Evolutionary conservation across 2,329 filamentous ascomycete genomes (phyloP).

Genomic region (Cercospora sp.): DNA sequence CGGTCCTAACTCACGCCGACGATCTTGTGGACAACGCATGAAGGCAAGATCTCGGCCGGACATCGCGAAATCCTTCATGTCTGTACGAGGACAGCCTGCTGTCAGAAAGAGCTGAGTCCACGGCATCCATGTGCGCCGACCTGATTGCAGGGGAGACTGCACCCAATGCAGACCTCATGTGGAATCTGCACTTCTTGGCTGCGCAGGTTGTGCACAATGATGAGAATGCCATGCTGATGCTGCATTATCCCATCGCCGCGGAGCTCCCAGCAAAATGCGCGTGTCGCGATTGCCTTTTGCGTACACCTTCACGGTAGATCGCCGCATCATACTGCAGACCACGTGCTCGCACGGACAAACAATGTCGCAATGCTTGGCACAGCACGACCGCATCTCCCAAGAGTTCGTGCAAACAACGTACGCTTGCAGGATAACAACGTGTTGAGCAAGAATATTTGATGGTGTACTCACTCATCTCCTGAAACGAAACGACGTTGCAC

Average conservation of each 20-base stretch:
- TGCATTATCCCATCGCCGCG: not conserved
- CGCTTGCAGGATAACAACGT: not conserved
- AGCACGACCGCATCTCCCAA: not conserved
- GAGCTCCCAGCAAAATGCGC: not conserved
- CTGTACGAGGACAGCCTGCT: not conserved
- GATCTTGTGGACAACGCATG: not conserved
- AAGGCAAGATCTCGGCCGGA: not conserved
- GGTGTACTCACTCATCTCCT: not conserved
- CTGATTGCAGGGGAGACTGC: not conserved
- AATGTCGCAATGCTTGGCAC: not conserved
- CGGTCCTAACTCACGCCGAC: not conserved
- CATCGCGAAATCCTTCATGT: not conserved
- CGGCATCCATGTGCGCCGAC: not conserved
- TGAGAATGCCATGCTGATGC: not conserved
- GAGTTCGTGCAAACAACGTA: not conserved
- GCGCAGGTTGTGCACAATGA: not conserved
- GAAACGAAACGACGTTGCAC: not conserved
- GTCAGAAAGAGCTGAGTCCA: not conserved
- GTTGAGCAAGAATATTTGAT: not conserved
- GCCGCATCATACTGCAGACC: not conserved
- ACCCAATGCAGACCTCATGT: not conserved
- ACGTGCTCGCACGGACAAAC: not conserved
- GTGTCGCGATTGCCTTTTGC: not conserved
- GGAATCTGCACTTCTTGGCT: not conserved
- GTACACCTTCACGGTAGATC: not conserved